Evolutionary conservation across 2,329 filamentous ascomycete species (phyloP), one percentile per base, ranked within the genome.

Genomic region (Magnaporthales sp.): DNA sequence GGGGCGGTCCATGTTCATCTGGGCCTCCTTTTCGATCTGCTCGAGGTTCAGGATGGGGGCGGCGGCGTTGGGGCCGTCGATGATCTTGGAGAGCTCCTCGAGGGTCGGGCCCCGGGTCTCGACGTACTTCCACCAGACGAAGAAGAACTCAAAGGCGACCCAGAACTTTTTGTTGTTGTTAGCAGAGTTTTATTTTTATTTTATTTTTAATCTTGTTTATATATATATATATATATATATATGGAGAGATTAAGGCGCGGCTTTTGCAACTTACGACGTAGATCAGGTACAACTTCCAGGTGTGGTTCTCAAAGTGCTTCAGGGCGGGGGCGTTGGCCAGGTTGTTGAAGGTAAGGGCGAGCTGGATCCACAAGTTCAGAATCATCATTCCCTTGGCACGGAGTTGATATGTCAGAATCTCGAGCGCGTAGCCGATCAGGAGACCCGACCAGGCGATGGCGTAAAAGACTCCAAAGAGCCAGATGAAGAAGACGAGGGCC

Each of bases 391-490:
- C 62, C 62, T 64, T 74, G 27, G 75, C 72, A 7, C 78, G 76
- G 13, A 79, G 71, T 24, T 74, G 72, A 67, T 74, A 80, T 0
- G 78, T 78, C 22, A 80, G 71, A 68, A 84, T 81, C 71, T 84
- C 81, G 62, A 78, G 77, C 19, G 75, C 74, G 72, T 82, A 83
- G 22, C 75, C 76, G 60, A 80, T 75, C 31, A 80, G 74, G 30
- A 82, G 72, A 64, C 76, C 75, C 51, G 75, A 75, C 74, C 75
- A 80, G 66, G 77, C 77, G 61, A 78, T 69, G 69, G 77, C 77
- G 74, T 73, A 72, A 19, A 68, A 68, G 64, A 72, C 86, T 66
- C 73, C 73, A 70, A 73, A 76, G 58, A 75, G 38, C 67, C 75
- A 77, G 67, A 77, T 75, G 71, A 77, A 73, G 67, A 73, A 72